Evolutionary conservation across 805 yeast genomes (phyloP).

Genomic region (Cyberlindnera nakhonratchasimensis): DNA sequence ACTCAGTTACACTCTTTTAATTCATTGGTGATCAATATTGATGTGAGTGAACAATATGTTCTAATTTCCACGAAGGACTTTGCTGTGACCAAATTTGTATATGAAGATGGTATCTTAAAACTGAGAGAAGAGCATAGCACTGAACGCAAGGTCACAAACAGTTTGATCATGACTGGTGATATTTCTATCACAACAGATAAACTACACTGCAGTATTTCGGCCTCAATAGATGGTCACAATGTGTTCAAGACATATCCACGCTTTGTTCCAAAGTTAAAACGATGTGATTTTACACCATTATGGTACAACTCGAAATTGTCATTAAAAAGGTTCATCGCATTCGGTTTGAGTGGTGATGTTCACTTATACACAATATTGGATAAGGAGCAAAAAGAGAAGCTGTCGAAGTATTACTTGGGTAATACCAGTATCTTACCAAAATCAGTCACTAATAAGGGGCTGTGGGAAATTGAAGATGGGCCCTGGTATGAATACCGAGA

Average conservation of each 20-base stretch:
- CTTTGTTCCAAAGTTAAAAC: conserved; percentile 32
- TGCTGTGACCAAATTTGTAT: conserved; percentile 25
- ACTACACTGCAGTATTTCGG: conserved; percentile 20
- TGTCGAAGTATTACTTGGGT: conserved; percentile 1
- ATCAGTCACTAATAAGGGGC: conserved; percentile 21
- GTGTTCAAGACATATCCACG: conserved; percentile 23
- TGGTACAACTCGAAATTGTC: conserved; percentile 28
- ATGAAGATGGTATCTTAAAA: conserved; percentile 16
- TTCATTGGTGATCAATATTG: conserved; percentile 23
- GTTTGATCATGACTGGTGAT: conserved; percentile 12
- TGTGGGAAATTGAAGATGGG: conserved; percentile 21
- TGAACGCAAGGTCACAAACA: conserved; percentile 22
- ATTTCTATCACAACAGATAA: conserved; percentile 21
- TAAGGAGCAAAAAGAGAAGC: conserved; percentile 4
- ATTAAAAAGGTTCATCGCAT: conserved; percentile 24
- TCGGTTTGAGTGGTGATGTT: conserved; percentile 39
- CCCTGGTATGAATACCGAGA: conserved; percentile 17
- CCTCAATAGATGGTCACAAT: conserved; percentile 14
- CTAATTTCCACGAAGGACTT: conserved; percentile 30
- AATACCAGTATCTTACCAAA: background rate
- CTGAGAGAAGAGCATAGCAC: conserved; percentile 20
- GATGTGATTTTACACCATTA: conserved; percentile 30
- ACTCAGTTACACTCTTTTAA: conserved; percentile 6
- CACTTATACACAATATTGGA: conserved; percentile 26
- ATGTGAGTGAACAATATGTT: conserved; percentile 20